These are phyloP conservation scores for Tarenaya hassleriana DNA, from an alignment of 345 rosid genomes.

Conservation along the genomic window DNA sequence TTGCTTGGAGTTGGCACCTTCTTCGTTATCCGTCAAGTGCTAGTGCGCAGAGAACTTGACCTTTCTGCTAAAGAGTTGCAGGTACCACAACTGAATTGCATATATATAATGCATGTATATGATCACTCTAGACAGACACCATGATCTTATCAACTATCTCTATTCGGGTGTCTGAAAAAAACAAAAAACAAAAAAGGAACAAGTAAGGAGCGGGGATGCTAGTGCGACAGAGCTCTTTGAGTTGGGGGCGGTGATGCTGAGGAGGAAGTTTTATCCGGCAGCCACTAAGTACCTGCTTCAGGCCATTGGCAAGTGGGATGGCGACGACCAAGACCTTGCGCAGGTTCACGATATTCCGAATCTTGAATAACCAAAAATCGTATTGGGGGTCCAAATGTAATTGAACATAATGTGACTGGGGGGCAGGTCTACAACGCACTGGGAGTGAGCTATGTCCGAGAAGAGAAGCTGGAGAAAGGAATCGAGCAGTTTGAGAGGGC, in stretches of 20 bases:
- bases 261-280: conserved; percentile 88
- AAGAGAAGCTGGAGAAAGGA: conserved; percentile 84
- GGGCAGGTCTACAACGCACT: conserved; percentile 54
- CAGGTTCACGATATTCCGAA: conserved; percentile 41
- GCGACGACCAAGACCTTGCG: conserved; percentile 97
- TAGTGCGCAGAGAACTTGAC: conserved; percentile 93
- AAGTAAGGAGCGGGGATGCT: conserved; percentile 99
- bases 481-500: conserved; percentile 75
- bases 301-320: conserved; percentile 95
- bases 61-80: conserved; percentile 95
- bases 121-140: too few relatives aligned
- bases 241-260: conserved; percentile 92
- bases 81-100: conserved; percentile 28
- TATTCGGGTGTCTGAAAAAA: too few relatives aligned
- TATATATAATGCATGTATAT: conserved; percentile 9
- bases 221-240: conserved; percentile 87
- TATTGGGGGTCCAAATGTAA: too few relatives aligned
- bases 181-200: conserved; percentile 47
- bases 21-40: conserved; percentile 90
- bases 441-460: conserved; percentile 67
- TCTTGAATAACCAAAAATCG: too few relatives aligned
- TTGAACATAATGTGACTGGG: background rate
- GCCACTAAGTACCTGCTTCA: conserved; percentile 77
- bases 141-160: too few relatives aligned
- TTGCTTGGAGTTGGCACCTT: conserved; percentile 86